phyloP scores from a whole-genome alignment of 2,329 filamentous ascomycete genomes.

The Incumbomyces lentus region DNA sequence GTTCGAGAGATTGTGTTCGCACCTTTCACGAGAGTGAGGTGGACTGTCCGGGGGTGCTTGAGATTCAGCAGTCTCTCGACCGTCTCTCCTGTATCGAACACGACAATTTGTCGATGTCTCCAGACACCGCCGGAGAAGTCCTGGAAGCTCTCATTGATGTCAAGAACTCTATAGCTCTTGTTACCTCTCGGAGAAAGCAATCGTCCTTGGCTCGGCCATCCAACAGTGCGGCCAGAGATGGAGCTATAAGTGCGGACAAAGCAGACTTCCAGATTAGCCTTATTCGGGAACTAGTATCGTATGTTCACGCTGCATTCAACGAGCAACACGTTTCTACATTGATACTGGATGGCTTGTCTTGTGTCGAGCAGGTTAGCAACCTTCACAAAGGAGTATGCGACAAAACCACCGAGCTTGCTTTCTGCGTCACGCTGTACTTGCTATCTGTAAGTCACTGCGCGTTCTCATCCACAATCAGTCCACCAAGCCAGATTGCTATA shows the following conservation, averaged over 20 bases:
- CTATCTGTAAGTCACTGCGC: constrained; percentile 17
- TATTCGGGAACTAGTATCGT: constrained; percentile 6
- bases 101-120: constrained; percentile 12
- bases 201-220: too few relatives aligned
- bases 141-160: neutral
- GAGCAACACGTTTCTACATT: neutral
- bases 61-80: constrained; percentile 17
- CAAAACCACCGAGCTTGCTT: constrained; percentile 12
- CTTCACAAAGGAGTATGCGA: constrained; percentile 13
- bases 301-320: neutral
- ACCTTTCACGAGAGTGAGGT: constrained; percentile 3
- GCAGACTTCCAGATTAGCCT: neutral
- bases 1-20: constrained; percentile 10
- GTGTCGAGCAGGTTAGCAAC: constrained; percentile 17
- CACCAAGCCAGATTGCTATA: constrained; percentile 8
- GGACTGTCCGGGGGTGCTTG: constrained; percentile 11
- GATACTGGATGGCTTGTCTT: constrained; percentile 8
- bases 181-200: too few relatives aligned
- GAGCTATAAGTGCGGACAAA: too few relatives aligned
- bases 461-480: constrained; percentile 12
- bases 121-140: neutral
- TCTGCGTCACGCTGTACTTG: constrained; percentile 18
- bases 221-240: too few relatives aligned
- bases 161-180: neutral
- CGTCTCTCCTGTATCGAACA: constrained; percentile 5